Percentiles rank a stretch among this genome's conserved stretches.
These are phyloP conservation scores for Saccharomyces hybrid DNA, from an alignment of 1,139 yeast species.

Conservation along the genomic window DNA sequence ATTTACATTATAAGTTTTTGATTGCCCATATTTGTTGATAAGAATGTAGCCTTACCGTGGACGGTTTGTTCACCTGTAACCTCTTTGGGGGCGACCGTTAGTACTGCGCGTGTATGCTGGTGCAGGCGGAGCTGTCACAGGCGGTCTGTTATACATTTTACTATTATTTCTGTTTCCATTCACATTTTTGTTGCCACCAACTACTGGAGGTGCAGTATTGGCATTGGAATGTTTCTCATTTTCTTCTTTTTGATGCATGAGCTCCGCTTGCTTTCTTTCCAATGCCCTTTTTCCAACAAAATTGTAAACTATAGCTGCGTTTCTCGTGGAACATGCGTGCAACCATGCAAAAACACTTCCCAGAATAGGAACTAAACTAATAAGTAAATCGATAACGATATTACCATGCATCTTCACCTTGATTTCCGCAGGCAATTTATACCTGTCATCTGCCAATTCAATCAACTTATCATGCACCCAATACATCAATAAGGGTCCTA, in stretches of 20 bases:
- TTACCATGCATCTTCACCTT: conserved; percentile 67
- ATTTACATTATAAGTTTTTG: background rate
- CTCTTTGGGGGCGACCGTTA: background rate
- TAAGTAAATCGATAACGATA: conserved; percentile 60
- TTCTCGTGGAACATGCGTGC: conserved; percentile 80
- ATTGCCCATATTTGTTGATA: background rate
- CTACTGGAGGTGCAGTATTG: background rate
- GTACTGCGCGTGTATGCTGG: background rate
- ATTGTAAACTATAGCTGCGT: conserved; percentile 67
- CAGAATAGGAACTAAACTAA: conserved; percentile 69
- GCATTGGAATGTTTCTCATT: background rate
- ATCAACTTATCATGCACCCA: conserved; percentile 63
- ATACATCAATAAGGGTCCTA: conserved; percentile 80
- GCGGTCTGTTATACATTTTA: background rate
- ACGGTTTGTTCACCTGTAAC: background rate
- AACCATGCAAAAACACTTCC: conserved; percentile 75
- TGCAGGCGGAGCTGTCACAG: background rate
- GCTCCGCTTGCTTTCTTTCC: conserved; percentile 22
- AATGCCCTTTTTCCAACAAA: conserved; percentile 37
- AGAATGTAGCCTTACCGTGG: background rate
- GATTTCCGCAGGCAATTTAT: conserved; percentile 51
- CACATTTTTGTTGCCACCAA: background rate
- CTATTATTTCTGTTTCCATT: background rate
- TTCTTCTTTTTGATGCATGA: background rate
- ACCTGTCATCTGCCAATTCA: conserved; percentile 46